Evolutionary conservation across 495 filamentous ascomycete genomes (phyloP), one percentile per base, ranked within the genome.

Genomic region (Penicillium roqueforti): DNA sequence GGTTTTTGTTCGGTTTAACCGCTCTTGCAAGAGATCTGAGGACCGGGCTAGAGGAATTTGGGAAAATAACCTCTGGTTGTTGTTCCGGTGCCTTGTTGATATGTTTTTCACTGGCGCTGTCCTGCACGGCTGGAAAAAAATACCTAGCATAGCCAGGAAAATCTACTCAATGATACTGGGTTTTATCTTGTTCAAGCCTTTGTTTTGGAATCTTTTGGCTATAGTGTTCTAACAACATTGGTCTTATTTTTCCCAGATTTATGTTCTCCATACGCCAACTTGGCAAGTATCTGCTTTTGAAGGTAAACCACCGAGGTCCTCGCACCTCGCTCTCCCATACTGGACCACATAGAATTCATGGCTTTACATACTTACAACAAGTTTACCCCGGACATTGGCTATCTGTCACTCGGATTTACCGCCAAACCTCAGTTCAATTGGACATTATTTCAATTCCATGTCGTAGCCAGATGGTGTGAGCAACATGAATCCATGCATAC

Each of bases 221-320:
- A 39, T 10, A 25, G 23, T 14, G 25, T 50, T 50, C 25, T 36
- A 26, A 49, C 16, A 26, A 49, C 16, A 16, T 45, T 29, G 25
- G n/a, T 45, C 42, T 38, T 22, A 29, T 8, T 31, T 40, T 40
- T 13, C n/a, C 9, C 22, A 44, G 23, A 26, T 6, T 16, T 3
- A 87, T 87, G 78, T 51, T 81, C 78, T 22, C 32, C 32, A 16
- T 49, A 39, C 25, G 36, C 20, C 22, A 36, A 25, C 14, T 25
- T n/a, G 16, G 20, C 34, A 25, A 26, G 29, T 23, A 37, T 25
- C 9, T 16, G 32, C 32, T 36, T 13, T 36, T 4, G 9, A 39
- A 39, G 19, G 37, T 52, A 16, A 22, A 43, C 16, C 16, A 22
- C 3, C 11, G 19, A 25, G 22, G 22, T 13, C 13, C 18, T 22